phyloP scores from a whole-genome alignment of 1,284 basidiomycete genomes.

The Ustanciosporium gigantosporum region DNA sequence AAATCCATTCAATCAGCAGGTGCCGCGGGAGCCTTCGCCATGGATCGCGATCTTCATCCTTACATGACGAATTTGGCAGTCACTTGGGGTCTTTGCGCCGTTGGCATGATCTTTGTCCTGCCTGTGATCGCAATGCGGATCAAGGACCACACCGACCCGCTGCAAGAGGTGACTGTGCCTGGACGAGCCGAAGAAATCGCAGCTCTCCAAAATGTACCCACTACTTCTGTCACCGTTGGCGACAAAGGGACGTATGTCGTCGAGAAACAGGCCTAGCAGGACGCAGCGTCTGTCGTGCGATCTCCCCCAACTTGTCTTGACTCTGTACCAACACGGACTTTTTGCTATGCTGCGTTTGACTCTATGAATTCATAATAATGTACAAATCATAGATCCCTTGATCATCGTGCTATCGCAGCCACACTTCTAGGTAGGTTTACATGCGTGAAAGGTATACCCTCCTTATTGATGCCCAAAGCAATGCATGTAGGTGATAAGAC shows the following conservation, averaged over 20 bases:
- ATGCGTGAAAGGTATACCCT: too few species aligned
- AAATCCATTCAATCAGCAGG: slow-evolving; percentile 53
- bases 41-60: slow-evolving; percentile 40
- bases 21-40: slow-evolving; percentile 40
- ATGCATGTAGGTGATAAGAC: too few species aligned
- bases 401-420: too few species aligned
- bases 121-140: slow-evolving; percentile 45
- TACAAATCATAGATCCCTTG: too few species aligned
- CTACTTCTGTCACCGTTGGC: neutral
- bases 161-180: slow-evolving; percentile 40
- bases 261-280: slow-evolving; percentile 12
- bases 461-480: too few species aligned
- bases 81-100: slow-evolving; percentile 48
- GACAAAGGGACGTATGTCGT: neutral
- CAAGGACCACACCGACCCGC: slow-evolving; percentile 39
- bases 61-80: slow-evolving; percentile 52
- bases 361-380: too few species aligned
- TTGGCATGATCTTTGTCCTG: slow-evolving; percentile 38
- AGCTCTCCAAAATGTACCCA: slow-evolving; percentile 9
- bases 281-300: too few species aligned
- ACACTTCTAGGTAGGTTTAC: too few species aligned
- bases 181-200: slow-evolving; percentile 43
- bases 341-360: too few species aligned
- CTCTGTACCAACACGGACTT: too few species aligned
- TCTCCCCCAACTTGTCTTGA: too few species aligned